A percentile compares a stretch with the other conserved stretches of the same genome.
Conservation (phyloP, 1,284 basidiomycete genomes). For the Irpex lacteus region DNA sequence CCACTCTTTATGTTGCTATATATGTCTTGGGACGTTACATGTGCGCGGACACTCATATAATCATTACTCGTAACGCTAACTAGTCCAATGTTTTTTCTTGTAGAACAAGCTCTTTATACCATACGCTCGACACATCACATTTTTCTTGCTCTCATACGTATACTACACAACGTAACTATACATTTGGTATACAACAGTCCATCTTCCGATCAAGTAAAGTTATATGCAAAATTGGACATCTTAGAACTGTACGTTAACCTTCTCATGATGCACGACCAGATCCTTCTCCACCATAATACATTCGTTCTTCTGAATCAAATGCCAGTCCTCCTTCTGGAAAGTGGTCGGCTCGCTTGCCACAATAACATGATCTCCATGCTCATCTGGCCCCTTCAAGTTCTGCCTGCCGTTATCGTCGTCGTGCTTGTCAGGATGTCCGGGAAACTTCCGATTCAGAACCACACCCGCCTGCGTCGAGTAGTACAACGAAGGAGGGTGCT, state of each 20-base stretch:
- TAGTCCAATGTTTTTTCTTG: neutral
- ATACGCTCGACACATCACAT: no score
- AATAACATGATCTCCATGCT: constrained; percentile 34
- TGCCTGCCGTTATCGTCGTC: constrained; percentile 19
- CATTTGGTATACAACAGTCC: no score
- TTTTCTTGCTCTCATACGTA: no score
- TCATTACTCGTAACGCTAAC: neutral
- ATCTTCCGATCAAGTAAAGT: neutral
- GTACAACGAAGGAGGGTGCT: constrained; percentile 36
- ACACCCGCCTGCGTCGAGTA: constrained; percentile 35
- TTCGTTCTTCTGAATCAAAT: constrained; percentile 31
- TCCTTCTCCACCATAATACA: constrained; percentile 31
- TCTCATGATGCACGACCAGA: constrained; percentile 22
- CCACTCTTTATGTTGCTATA: neutral
- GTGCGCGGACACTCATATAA: neutral
- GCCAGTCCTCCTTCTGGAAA: constrained; percentile 31
- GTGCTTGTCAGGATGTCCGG: constrained; percentile 32
- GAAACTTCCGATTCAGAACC: constrained; percentile 35
- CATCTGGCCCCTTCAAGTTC: constrained; percentile 23
- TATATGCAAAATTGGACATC: neutral
- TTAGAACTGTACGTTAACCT: constrained; percentile 20
- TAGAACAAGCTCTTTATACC: neutral
- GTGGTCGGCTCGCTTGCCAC: constrained; percentile 37
- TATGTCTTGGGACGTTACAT: neutral
- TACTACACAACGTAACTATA: no score